Percentiles rank a stretch among this genome's conserved stretches.
These are phyloP conservation scores for Closterium sp. DNA, from an alignment of 139 green algal species.

Conservation along the genomic window DNA sequence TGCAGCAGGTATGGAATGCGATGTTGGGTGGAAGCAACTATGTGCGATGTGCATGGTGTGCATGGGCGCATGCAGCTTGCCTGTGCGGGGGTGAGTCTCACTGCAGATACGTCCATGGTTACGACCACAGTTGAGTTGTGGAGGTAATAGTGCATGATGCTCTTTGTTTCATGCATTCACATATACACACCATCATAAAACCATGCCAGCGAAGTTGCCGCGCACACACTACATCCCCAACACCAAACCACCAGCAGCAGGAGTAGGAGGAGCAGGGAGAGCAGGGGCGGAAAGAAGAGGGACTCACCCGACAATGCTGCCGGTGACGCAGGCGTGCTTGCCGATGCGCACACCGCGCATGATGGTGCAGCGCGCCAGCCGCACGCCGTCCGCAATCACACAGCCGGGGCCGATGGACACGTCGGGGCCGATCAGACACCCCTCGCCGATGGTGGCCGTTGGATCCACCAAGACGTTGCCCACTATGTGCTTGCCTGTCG, in stretches of 20 bases:
- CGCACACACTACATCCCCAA: not conserved
- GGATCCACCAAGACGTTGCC: slow-evolving; percentile 57
- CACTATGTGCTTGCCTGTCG: slow-evolving; percentile 25
- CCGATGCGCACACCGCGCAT: slow-evolving; percentile 59
- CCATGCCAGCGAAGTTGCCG: not conserved
- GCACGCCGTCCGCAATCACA: slow-evolving; percentile 86
- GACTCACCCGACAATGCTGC: slow-evolving; percentile 83
- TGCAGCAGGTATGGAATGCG: too few species aligned
- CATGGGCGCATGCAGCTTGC: not conserved
- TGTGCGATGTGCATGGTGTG: not conserved
- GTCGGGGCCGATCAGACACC: slow-evolving; percentile 85
- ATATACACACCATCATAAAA: not conserved
- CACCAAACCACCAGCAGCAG: not conserved
- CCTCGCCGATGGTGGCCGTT: slow-evolving; percentile 68
- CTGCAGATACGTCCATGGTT: too few species aligned
- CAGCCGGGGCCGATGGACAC: slow-evolving; percentile 83
- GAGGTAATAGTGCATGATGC: not conserved
- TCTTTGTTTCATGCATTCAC: not conserved
- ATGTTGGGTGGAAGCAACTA: too few species aligned
- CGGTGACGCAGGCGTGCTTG: slow-evolving; percentile 72
- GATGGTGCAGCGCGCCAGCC: slow-evolving; percentile 54
- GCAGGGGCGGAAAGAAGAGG: too few species aligned
- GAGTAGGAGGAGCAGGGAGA: too few species aligned
- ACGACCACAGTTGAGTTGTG: too few species aligned
- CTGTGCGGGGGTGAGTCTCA: too few species aligned